phyloP scores from a whole-genome alignment of 2,329 filamentous ascomycete species.

The Botryotinia narcissicola region DNA sequence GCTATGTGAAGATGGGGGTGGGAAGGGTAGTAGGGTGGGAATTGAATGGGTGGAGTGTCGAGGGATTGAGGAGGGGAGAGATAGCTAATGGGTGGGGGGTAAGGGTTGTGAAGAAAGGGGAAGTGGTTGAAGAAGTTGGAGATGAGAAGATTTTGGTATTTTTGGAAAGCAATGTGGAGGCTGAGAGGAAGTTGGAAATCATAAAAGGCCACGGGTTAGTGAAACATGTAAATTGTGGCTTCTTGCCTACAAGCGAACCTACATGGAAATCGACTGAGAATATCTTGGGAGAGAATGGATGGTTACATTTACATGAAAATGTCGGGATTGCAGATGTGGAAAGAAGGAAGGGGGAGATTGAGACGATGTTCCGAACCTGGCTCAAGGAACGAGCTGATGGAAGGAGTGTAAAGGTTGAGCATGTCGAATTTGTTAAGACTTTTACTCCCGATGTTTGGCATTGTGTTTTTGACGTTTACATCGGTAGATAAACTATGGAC shows the following conservation, averaged over 20 bases:
- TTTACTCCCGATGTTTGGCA: constrained; percentile 69
- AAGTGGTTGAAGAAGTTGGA: constrained; percentile 41
- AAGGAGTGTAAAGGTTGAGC: constrained; percentile 44
- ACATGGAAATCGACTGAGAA: constrained; percentile 54
- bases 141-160: constrained; percentile 63
- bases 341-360: constrained; percentile 30
- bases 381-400: constrained; percentile 20
- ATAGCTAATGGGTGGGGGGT: constrained; percentile 64
- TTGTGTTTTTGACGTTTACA: constrained; percentile 63
- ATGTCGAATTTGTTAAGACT: constrained; percentile 66
- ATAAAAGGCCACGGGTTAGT: constrained; percentile 38
- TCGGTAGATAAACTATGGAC: constrained; percentile 18
- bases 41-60: constrained; percentile 82
- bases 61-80: constrained; percentile 77
- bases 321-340: constrained; percentile 55
- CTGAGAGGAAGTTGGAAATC: constrained; percentile 34
- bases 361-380: constrained; percentile 26
- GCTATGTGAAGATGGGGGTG: constrained; percentile 70
- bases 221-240: constrained; percentile 62
- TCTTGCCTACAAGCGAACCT: constrained; percentile 56
- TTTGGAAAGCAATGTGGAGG: constrained; percentile 62
- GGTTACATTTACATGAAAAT: constrained; percentile 68
- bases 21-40: constrained; percentile 79
- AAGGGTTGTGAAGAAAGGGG: constrained; percentile 47
- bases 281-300: constrained; percentile 46